Evolutionary conservation across 2,329 filamentous ascomycete genomes (phyloP).

Genomic region (Karstenula rhodostoma): DNA sequence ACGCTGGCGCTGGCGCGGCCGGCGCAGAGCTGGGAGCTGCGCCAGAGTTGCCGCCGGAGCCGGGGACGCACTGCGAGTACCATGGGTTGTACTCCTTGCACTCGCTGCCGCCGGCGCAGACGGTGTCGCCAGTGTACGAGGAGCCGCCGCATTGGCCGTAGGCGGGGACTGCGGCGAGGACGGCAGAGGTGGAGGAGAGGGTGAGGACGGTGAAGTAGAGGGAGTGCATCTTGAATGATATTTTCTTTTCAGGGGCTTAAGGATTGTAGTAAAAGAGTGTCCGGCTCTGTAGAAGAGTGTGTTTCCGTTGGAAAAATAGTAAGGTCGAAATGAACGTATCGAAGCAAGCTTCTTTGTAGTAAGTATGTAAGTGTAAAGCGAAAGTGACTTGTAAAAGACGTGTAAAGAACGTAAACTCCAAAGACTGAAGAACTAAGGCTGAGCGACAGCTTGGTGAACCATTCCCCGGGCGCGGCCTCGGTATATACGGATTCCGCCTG

Average conservation of each 20-base stretch:
- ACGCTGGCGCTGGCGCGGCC: neutral
- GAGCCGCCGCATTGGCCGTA: conserved; percentile 58
- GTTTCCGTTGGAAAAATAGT: no score
- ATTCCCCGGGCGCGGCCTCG: no score
- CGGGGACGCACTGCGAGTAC: conserved; percentile 56
- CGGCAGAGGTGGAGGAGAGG: conserved; percentile 37
- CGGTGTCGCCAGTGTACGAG: conserved; percentile 47
- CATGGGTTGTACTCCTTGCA: conserved; percentile 55
- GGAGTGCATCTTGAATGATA: conserved; percentile 28
- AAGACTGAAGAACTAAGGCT: conserved; percentile 6
- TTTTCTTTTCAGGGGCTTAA: neutral
- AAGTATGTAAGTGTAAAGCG: neutral
- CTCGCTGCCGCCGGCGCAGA: conserved; percentile 49
- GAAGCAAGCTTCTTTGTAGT: conserved; percentile 10
- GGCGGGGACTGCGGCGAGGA: conserved; percentile 36
- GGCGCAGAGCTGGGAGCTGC: neutral
- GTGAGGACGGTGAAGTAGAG: conserved; percentile 40
- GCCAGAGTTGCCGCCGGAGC: conserved; percentile 1
- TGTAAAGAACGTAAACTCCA: neutral
- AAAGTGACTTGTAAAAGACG: neutral
- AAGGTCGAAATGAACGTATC: conserved; percentile 2
- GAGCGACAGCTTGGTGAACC: conserved; percentile 3
- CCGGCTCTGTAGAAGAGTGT: no score
- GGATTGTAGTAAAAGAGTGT: no score
- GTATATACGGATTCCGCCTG: neutral